These are phyloP conservation scores for Corynespora cassiicola DNA, from an alignment of 2,329 filamentous ascomycete species.

Conservation along the genomic window DNA sequence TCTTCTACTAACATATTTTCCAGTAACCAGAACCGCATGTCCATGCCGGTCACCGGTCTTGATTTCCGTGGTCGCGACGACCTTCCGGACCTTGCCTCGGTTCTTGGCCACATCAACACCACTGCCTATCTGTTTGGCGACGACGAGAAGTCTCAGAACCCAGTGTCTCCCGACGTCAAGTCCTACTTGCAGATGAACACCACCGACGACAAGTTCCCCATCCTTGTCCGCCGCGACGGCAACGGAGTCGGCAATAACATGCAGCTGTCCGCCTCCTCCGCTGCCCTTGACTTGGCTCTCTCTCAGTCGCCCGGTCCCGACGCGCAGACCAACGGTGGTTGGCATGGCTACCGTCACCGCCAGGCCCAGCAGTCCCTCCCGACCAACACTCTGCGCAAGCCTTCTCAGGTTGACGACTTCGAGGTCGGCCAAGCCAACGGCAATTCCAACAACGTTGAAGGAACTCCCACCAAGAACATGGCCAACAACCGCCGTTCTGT, in stretches of 20 bases:
- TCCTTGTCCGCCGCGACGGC: conserved; percentile 72
- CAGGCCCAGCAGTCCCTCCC: conserved; percentile 67
- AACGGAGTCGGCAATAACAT: conserved; percentile 60
- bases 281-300: conserved; percentile 79
- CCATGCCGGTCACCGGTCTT: conserved; percentile 83
- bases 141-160: conserved; percentile 61
- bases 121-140: conserved; percentile 84
- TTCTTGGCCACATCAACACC: conserved; percentile 83
- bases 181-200: conserved; percentile 74
- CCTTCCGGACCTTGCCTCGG: conserved; percentile 52
- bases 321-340: conserved; percentile 60
- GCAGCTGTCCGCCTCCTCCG: conserved; percentile 80
- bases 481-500: conserved; percentile 54
- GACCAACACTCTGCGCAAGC: conserved; percentile 58
- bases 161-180: conserved; percentile 69
- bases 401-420: conserved; percentile 42
- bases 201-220: conserved; percentile 86
- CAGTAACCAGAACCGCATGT: conserved; percentile 82
- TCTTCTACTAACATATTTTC: conserved; percentile 14
- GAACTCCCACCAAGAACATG: conserved; percentile 48
- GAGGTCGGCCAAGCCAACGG: conserved; percentile 43
- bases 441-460: conserved; percentile 46
- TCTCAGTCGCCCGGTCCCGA: conserved; percentile 72
- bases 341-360: conserved; percentile 70
- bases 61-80: conserved; percentile 67